Evolutionary conservation across 208 protist species (phyloP).

Genomic region (Wallacemonas collosoma): DNA sequence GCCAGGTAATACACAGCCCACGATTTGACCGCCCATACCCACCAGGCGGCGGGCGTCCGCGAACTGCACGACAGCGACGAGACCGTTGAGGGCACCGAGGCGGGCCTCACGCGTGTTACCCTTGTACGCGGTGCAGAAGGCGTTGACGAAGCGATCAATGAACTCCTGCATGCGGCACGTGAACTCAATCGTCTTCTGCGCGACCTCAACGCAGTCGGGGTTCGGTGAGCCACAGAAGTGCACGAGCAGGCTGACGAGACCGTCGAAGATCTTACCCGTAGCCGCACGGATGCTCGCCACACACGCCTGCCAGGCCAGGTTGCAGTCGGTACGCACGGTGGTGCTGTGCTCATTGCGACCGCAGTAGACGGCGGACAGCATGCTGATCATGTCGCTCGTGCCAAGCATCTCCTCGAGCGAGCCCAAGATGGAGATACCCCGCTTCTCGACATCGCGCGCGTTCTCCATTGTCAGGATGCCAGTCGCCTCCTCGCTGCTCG

Average conservation of each 20-base stretch:
- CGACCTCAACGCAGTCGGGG: conserved; percentile 84
- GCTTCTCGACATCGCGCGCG: conserved; percentile 86
- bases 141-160: conserved; percentile 80
- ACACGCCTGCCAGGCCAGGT: conserved; percentile 89
- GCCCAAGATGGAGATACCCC: conserved; percentile 82
- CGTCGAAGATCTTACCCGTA: conserved; percentile 88
- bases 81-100: conserved; percentile 73
- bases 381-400: conserved; percentile 61
- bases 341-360: conserved; percentile 83
- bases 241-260: conserved; percentile 69
- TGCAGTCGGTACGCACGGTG: conserved; percentile 75
- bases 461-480: conserved; percentile 75
- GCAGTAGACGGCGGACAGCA: conserved; percentile 85
- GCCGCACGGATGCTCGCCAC: conserved; percentile 87
- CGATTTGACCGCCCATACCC: conserved; percentile 79
- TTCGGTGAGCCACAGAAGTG: conserved; percentile 77
- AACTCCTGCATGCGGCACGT: conserved; percentile 85
- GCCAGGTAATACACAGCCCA: conserved; percentile 85
- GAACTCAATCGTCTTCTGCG: conserved; percentile 88
- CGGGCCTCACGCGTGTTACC: conserved; percentile 51
- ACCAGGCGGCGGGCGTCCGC: conserved; percentile 74
- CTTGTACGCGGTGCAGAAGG: conserved; percentile 76
- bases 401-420: conserved; percentile 83
- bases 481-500: conserved; percentile 17
- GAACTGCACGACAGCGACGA: conserved; percentile 71